These are phyloP conservation scores for Hortiboletus rubellus DNA, from an alignment of 1,284 basidiomycete genomes.

Conservation along the genomic window DNA sequence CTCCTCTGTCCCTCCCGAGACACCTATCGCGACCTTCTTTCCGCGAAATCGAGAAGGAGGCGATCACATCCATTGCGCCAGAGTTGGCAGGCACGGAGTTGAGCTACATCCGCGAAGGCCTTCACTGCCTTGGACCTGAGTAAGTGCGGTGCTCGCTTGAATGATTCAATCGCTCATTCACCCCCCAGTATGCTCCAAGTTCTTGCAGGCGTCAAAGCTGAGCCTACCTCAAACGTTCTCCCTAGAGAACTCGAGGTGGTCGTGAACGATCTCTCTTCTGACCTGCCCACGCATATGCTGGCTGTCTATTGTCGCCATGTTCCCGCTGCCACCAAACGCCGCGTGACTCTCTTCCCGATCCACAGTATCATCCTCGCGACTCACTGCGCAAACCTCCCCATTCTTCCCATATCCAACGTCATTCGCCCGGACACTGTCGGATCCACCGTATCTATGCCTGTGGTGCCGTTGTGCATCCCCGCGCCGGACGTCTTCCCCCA, in stretches of 20 bases:
- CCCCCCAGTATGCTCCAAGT: slow-evolving; percentile 33
- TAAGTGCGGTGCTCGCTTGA: slow-evolving; percentile 9
- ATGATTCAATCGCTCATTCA: slow-evolving; percentile 10
- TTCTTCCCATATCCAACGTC: slow-evolving; percentile 33
- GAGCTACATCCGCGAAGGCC: slow-evolving; percentile 30
- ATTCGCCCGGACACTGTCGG: slow-evolving; percentile 18
- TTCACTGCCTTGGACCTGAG: slow-evolving; percentile 31
- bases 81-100: slow-evolving; percentile 26
- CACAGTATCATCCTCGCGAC: slow-evolving; percentile 57
- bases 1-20: slow-evolving; percentile 23
- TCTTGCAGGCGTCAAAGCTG: slow-evolving; percentile 29
- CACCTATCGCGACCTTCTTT: slow-evolving; percentile 24
- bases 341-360: slow-evolving; percentile 51
- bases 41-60: slow-evolving; percentile 12
- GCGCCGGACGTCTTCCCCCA: slow-evolving; percentile 50
- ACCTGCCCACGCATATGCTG: slow-evolving; percentile 56
- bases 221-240: slow-evolving; percentile 25
- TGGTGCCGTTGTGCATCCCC: slow-evolving; percentile 51
- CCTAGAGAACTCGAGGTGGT: slow-evolving; percentile 29
- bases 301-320: slow-evolving; percentile 44
- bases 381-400: slow-evolving; percentile 54
- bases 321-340: slow-evolving; percentile 30
- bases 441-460: slow-evolving; percentile 40
- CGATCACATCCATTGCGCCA: slow-evolving; percentile 25
- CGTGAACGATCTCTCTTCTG: slow-evolving; percentile 33